A percentile compares a stretch with the other conserved stretches of the same genome.
Evolutionary conservation across 2,329 filamentous ascomycete genomes (phyloP).

Genomic region (Cercospora sp.): DNA sequence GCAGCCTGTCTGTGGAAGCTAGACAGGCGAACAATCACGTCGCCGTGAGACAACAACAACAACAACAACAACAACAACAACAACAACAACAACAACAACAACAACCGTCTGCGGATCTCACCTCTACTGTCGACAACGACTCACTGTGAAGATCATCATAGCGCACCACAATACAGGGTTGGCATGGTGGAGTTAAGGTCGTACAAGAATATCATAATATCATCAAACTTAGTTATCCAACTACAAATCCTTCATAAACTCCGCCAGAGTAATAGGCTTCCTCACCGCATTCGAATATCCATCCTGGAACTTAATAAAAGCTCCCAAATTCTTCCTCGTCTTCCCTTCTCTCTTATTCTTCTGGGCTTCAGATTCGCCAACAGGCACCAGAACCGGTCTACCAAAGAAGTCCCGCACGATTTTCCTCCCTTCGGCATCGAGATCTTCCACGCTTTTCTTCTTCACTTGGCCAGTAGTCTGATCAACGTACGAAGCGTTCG

Average conservation of each 20-base stretch:
- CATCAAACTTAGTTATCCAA: neutral
- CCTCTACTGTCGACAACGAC: neutral
- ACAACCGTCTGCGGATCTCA: neutral
- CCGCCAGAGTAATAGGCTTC: conserved; percentile 79
- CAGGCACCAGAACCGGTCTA: conserved; percentile 59
- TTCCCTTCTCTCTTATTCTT: conserved; percentile 43
- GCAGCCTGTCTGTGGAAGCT: neutral
- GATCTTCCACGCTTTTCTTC: conserved; percentile 25
- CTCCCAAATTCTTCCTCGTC: conserved; percentile 71
- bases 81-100: too few species aligned
- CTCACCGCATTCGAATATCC: conserved; percentile 89
- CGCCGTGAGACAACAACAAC: too few species aligned
- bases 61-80: too few species aligned
- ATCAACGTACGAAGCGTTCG: conserved; percentile 27
- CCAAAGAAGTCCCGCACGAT: conserved; percentile 86
- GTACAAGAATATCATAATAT: neutral
- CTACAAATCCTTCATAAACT: conserved; percentile 67
- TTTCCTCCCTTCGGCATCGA: conserved; percentile 38
- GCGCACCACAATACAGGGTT: neutral
- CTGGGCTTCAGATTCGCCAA: conserved; percentile 39
- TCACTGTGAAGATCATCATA: neutral
- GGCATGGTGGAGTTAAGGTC: neutral
- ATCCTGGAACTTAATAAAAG: conserved; percentile 90
- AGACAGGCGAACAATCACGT: neutral
- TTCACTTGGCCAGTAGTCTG: conserved; percentile 17